A percentile compares a stretch with the other conserved stretches of the same genome.
Conservation (phyloP, 805 yeast genomes). For the Nakazawaea ernobii region DNA sequence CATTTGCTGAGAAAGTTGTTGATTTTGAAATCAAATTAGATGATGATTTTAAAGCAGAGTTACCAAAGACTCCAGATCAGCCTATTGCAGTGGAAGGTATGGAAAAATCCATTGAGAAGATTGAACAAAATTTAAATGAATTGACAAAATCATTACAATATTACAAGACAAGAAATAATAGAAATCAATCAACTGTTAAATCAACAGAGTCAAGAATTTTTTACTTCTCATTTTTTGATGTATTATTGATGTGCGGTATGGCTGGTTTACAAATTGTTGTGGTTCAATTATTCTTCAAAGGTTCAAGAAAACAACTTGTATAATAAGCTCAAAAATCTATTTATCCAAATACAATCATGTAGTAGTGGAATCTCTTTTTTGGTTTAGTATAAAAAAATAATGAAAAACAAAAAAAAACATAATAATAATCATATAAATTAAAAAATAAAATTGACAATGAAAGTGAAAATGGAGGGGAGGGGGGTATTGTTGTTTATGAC, state of each 20-base stretch:
- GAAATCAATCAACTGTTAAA: slow-evolving; percentile 80
- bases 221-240: slow-evolving; percentile 62
- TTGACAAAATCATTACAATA: slow-evolving; percentile 62
- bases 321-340: slow-evolving; percentile 16
- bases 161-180: slow-evolving; percentile 83
- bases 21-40: slow-evolving; percentile 71
- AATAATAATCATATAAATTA: too few relatives aligned
- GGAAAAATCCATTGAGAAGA: slow-evolving; percentile 48
- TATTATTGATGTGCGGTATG: slow-evolving; percentile 60
- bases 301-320: slow-evolving; percentile 62
- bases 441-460: too few relatives aligned
- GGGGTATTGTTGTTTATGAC: neutral
- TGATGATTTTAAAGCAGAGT: slow-evolving; percentile 51
- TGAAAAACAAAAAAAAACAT: too few relatives aligned
- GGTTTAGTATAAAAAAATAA: too few relatives aligned
- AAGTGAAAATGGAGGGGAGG: too few relatives aligned
- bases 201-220: slow-evolving; percentile 60
- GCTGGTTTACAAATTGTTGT: slow-evolving; percentile 62
- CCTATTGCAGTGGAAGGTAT: slow-evolving; percentile 51
- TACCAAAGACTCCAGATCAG: slow-evolving; percentile 54
- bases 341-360: too few relatives aligned
- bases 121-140: slow-evolving; percentile 54
- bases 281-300: slow-evolving; percentile 67
- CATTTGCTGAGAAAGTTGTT: slow-evolving; percentile 75
- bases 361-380: too few relatives aligned